phyloP scores from a whole-genome alignment of 257 asterid genomes.

The Asclepias syriaca region DNA sequence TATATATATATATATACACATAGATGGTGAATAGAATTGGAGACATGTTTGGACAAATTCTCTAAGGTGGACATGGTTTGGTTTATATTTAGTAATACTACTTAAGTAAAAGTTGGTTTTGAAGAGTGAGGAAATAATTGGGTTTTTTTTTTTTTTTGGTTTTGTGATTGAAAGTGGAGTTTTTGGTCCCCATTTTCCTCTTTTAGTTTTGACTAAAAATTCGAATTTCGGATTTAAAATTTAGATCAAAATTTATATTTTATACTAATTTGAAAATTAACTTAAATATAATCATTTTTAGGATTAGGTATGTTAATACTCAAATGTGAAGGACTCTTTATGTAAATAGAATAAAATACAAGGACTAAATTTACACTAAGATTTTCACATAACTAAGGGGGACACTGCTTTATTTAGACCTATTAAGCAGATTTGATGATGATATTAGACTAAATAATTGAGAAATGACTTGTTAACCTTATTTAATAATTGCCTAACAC shows the following conservation, averaged over 20 bases:
- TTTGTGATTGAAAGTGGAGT: constrained; percentile 2
- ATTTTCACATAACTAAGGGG: neutral
- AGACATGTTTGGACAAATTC: too few species aligned
- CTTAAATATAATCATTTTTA: neutral
- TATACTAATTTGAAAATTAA: too few species aligned
- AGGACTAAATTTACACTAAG: neutral
- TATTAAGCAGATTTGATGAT: neutral
- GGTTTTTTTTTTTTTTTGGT: neutral
- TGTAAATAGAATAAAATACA: neutral
- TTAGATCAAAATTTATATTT: too few species aligned
- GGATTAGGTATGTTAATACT: neutral
- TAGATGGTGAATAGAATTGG: too few species aligned
- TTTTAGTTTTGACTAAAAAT: neutral
- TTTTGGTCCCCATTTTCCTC: constrained; percentile 14
- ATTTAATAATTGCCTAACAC: neutral
- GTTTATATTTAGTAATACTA: neutral
- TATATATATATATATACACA: too few species aligned
- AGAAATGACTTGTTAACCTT: neutral
- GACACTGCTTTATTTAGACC: neutral
- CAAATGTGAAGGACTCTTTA: neutral
- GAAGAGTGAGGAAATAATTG: neutral
- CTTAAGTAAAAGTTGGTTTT: neutral
- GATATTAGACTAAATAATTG: neutral
- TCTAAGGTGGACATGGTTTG: constrained; percentile 1
- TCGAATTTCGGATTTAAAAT: too few species aligned